Percentiles rank a stretch among this genome's conserved stretches.
Evolutionary conservation across 2,329 filamentous ascomycete genomes (phyloP).

Genomic region (Orbilia javanica): DNA sequence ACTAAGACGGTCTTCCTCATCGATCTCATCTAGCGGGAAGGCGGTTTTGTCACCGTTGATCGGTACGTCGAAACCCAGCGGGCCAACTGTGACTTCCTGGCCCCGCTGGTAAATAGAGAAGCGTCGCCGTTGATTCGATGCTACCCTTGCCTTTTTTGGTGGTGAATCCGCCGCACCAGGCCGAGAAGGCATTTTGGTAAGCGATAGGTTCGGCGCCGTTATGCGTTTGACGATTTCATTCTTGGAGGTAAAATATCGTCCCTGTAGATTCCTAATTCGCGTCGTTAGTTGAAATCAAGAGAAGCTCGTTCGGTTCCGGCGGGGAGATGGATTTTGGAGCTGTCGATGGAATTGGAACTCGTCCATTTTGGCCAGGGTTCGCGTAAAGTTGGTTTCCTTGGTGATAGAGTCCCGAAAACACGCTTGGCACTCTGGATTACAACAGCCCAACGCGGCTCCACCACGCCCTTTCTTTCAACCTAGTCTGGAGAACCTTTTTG

Average conservation of each 20-base stretch:
- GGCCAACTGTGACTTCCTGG: constrained; percentile 48
- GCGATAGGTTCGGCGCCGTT: neutral
- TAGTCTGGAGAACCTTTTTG: no score
- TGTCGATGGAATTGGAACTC: constrained; percentile 4
- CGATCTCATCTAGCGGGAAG: constrained; percentile 43
- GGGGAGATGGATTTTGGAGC: neutral
- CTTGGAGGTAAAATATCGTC: constrained; percentile 5
- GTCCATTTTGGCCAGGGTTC: constrained; percentile 2
- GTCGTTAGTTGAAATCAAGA: neutral
- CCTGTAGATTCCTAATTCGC: neutral
- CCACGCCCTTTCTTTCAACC: no score
- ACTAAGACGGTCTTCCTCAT: constrained; percentile 48
- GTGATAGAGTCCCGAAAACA: constrained; percentile 15
- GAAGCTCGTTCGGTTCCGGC: neutral
- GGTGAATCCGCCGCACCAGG: neutral
- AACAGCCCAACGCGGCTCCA: constrained; percentile 12
- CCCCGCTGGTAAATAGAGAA: constrained; percentile 50
- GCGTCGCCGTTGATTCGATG: constrained; percentile 16
- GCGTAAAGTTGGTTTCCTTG: constrained; percentile 24
- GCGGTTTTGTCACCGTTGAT: constrained; percentile 31
- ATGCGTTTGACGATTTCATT: constrained; percentile 24
- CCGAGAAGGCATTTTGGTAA: neutral
- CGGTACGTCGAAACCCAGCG: constrained; percentile 47
- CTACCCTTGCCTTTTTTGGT: constrained; percentile 7
- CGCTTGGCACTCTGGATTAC: constrained; percentile 1